Conservation (phyloP, 306 rosid genomes). For the Glycine tomentella region DNA sequence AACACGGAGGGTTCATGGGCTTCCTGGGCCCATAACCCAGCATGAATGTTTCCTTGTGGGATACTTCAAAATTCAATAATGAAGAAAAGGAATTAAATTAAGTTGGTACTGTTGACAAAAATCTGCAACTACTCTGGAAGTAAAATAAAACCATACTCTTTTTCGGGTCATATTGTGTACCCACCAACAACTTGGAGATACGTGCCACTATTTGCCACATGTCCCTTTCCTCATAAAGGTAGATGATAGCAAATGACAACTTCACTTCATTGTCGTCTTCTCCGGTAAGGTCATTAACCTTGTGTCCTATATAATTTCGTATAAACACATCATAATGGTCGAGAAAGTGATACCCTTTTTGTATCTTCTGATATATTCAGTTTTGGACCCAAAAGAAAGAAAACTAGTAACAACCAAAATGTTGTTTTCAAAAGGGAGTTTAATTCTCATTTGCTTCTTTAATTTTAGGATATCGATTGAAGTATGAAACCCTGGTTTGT, state of each 20-base stretch:
- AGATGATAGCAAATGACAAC: slow-evolving; percentile 13
- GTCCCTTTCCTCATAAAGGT: slow-evolving; percentile 53
- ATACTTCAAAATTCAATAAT: background rate
- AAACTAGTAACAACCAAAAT: background rate
- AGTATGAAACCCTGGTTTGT: too few species aligned
- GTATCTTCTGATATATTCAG: slow-evolving; percentile 35
- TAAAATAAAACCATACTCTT: too few species aligned
- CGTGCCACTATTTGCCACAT: slow-evolving; percentile 41
- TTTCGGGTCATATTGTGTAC: background rate
- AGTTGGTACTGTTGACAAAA: too few species aligned
- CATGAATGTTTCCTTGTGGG: slow-evolving; percentile 10
- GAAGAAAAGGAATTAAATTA: background rate
- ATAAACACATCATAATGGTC: background rate
- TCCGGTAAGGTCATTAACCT: background rate
- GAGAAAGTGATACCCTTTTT: slow-evolving; percentile 23
- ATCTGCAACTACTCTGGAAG: too few species aligned
- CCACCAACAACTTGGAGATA: slow-evolving; percentile 40
- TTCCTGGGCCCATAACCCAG: slow-evolving; percentile 19
- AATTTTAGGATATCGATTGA: too few species aligned
- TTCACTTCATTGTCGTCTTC: slow-evolving; percentile 43
- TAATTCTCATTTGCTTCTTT: background rate
- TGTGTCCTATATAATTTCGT: slow-evolving; percentile 5
- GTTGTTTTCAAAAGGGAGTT: background rate
- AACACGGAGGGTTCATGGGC: slow-evolving; percentile 14
- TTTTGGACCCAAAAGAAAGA: background rate